These are phyloP conservation scores for Terfezia boudieri DNA, from an alignment of 495 filamentous ascomycete genomes.

Conservation along the genomic window DNA sequence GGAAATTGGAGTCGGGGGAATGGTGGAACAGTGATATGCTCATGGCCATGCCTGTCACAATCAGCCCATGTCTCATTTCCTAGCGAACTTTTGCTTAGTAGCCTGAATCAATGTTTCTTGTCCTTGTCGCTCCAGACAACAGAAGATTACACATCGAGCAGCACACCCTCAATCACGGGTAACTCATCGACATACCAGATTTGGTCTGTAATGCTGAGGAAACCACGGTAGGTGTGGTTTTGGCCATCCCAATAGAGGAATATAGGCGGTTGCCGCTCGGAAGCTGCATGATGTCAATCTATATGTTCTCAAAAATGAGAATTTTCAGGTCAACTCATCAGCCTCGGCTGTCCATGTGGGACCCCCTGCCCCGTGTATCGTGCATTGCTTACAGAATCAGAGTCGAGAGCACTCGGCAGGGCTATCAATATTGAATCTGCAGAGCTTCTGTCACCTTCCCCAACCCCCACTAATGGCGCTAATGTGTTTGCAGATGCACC, in stretches of 20 bases:
- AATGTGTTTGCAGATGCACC: neutral
- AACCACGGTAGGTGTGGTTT: no score
- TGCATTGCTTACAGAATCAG: constrained; percentile 36
- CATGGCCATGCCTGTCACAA: constrained; percentile 61
- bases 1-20: constrained; percentile 2
- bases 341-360: neutral
- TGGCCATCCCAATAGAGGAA: constrained; percentile 23
- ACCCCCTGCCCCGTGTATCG: no score
- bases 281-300: constrained; percentile 73
- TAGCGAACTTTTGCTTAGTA: no score
- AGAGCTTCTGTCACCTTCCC: no score
- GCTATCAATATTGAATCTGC: constrained; percentile 31
- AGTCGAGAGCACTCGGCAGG: constrained; percentile 54
- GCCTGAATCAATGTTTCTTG: no score
- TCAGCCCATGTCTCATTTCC: no score
- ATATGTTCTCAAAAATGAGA: constrained; percentile 1
- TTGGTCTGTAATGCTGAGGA: no score
- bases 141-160: no score
- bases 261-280: constrained; percentile 46
- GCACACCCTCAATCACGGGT: no score
- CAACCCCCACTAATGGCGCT: constrained; percentile 8
- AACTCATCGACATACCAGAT: no score
- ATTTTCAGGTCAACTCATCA: no score
- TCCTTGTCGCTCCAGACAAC: no score
- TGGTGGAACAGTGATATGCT: constrained; percentile 36